These are phyloP conservation scores for Gossypium schwendimanii DNA, from an alignment of 441 rosid species.

Conservation along the genomic window DNA sequence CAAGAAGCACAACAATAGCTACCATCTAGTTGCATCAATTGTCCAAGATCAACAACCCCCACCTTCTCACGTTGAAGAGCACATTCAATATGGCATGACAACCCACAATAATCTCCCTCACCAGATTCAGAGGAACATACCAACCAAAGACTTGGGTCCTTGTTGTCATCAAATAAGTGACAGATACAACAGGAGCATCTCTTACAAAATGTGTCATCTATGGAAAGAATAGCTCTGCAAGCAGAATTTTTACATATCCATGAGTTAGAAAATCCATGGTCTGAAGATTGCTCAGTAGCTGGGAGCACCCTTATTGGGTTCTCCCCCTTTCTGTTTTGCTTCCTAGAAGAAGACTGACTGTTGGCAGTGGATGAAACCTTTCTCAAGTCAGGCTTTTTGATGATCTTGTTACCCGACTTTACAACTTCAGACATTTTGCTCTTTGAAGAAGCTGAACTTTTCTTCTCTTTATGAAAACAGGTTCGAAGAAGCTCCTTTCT, in stretches of 20 bases:
- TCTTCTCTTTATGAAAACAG: constrained; percentile 46
- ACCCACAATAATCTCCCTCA: constrained; percentile 68
- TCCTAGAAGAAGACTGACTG: constrained; percentile 42
- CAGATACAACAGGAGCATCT: constrained; percentile 98
- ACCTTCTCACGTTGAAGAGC: constrained; percentile 77
- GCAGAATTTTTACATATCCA: constrained; percentile 97
- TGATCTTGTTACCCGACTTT: constrained; percentile 36
- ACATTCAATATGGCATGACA: constrained; percentile 91
- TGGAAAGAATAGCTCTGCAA: constrained; percentile 73
- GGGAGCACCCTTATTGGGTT: constrained; percentile 43
- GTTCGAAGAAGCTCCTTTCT: constrained; percentile 44
- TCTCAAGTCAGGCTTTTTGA: constrained; percentile 63
- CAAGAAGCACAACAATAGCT: constrained; percentile 92
- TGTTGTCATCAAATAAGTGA: constrained; percentile 85
- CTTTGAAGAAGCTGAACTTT: constrained; percentile 43
- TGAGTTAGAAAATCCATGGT: constrained; percentile 43
- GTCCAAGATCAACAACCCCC: constrained; percentile 74
- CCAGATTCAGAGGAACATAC: constrained; percentile 73
- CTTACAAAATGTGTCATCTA: constrained; percentile 78
- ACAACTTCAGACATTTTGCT: constrained; percentile 55
- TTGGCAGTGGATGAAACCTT: constrained; percentile 33
- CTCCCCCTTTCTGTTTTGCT: constrained; percentile 70
- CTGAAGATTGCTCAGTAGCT: constrained; percentile 40
- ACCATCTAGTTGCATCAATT: constrained; percentile 96
- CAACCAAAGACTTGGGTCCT: constrained; percentile 98